A percentile compares a stretch with the other conserved stretches of the same genome.
Evolutionary conservation across 805 yeast species (phyloP).

Genomic region (Brettanomyces sp.): DNA sequence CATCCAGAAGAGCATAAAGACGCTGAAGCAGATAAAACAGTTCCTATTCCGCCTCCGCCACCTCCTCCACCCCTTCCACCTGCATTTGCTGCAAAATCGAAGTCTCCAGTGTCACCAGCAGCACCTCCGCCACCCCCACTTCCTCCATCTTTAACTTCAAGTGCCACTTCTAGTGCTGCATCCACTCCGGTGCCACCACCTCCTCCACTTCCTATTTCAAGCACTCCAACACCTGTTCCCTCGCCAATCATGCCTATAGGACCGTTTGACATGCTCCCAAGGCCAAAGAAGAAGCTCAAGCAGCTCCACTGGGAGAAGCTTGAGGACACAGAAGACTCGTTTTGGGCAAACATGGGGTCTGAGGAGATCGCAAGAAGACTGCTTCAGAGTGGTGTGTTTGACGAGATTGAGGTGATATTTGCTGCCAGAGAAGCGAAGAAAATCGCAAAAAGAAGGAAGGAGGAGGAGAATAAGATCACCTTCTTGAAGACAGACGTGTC

Average conservation of each 20-base stretch:
- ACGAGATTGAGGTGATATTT: constrained; percentile 77
- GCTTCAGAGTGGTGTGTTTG: constrained; percentile 67
- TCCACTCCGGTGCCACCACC: constrained; percentile 23
- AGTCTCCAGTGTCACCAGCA: constrained; percentile 13
- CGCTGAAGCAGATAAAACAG: background rate
- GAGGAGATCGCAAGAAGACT: constrained; percentile 52
- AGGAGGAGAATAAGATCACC: constrained; percentile 46
- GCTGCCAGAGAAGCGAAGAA: constrained; percentile 69
- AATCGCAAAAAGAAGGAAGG: constrained; percentile 35
- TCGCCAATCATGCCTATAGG: constrained; percentile 21
- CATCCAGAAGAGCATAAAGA: background rate
- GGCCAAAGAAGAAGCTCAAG: constrained; percentile 73
- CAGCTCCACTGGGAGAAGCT: constrained; percentile 97
- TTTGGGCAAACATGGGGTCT: constrained; percentile 69
- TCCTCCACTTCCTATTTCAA: constrained; percentile 16
- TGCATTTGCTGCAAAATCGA: constrained; percentile 16
- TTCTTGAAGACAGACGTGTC: constrained; percentile 77
- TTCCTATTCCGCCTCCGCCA: constrained; percentile 15
- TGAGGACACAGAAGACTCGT: constrained; percentile 73
- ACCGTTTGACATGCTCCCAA: constrained; percentile 43
- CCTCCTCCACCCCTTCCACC: constrained; percentile 23
- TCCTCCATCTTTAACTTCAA: constrained; percentile 3
- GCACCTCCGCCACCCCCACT: constrained; percentile 25
- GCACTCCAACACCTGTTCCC: constrained; percentile 1
- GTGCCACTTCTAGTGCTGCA: constrained; percentile 10